Conservation (phyloP, 495 filamentous ascomycete species). For the Saxispiralis lemnorum region DNA sequence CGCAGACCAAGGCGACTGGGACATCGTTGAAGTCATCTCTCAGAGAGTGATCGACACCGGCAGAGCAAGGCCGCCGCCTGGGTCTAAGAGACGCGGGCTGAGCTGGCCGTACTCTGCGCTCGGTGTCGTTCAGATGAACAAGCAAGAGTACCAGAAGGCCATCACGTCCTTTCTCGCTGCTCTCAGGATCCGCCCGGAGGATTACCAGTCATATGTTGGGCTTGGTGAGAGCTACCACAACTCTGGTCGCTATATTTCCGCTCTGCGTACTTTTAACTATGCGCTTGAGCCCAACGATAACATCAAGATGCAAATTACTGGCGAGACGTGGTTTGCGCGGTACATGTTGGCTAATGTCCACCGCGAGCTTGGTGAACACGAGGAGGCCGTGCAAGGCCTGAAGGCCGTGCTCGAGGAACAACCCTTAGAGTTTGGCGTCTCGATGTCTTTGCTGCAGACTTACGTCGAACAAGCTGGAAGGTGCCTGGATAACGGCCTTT, state of each 20-base stretch:
- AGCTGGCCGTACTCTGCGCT: constrained; percentile 96
- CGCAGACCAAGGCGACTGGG: constrained; percentile 84
- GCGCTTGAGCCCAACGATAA: constrained; percentile 52
- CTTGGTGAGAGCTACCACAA: constrained; percentile 92
- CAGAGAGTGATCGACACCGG: constrained; percentile 87
- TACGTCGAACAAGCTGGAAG: constrained; percentile 64
- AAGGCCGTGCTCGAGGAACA: constrained; percentile 45
- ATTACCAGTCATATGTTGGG: constrained; percentile 92
- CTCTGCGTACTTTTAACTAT: constrained; percentile 75
- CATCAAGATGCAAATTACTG: constrained; percentile 25
- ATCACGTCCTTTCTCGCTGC: constrained; percentile 84
- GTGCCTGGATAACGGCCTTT: constrained; percentile 62
- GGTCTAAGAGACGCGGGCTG: constrained; percentile 72
- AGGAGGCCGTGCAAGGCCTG: constrained; percentile 63
- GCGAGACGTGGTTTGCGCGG: constrained; percentile 75
- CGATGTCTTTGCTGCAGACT: constrained; percentile 71
- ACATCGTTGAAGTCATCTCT: constrained; percentile 79
- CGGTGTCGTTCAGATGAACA: constrained; percentile 90
- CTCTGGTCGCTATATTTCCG: constrained; percentile 78
- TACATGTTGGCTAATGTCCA: constrained; percentile 96
- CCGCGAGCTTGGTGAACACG: constrained; percentile 75
- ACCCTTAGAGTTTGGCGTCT: constrained; percentile 65
- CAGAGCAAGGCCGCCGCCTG: constrained; percentile 69
- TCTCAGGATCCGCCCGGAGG: constrained; percentile 60
- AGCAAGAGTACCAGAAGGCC: constrained; percentile 71